Evolutionary conservation across 371 early-diverging fungal genomes (phyloP).

Genomic region (Zychaea mexicana): DNA sequence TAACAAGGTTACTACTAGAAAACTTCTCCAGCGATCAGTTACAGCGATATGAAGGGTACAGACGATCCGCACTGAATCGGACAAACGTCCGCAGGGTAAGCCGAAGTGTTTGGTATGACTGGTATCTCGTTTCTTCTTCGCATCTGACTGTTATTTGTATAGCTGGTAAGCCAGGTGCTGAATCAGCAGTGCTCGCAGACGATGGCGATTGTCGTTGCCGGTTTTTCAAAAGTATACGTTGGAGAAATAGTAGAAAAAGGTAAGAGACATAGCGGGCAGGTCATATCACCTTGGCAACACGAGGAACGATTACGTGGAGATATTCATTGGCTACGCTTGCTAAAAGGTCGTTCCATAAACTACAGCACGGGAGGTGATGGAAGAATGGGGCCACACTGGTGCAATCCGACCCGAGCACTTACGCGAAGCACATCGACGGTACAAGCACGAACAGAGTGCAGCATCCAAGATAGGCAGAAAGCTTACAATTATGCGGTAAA

Average conservation of each 20-base stretch:
- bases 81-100: conserved; percentile 82
- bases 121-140: too few relatives aligned
- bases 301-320: neutral
- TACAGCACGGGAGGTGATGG: conserved; percentile 69
- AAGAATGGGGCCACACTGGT: conserved; percentile 70
- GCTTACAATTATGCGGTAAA: neutral
- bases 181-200: conserved; percentile 88
- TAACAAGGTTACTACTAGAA: conserved; percentile 70
- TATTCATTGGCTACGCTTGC: neutral
- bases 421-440: conserved; percentile 88
- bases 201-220: conserved; percentile 90
- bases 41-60: conserved; percentile 89
- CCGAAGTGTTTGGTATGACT: too few relatives aligned
- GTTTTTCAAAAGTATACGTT: conserved; percentile 95
- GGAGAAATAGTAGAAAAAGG: conserved; percentile 94
- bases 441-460: conserved; percentile 40
- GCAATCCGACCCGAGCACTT: conserved; percentile 83
- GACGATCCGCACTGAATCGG: conserved; percentile 86
- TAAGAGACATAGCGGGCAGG: conserved; percentile 33
- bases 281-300: too few relatives aligned
- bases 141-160: too few relatives aligned
- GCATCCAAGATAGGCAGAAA: conserved; percentile 6
- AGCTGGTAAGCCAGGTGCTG: conserved; percentile 72
- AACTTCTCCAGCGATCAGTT: conserved; percentile 82
- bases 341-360: neutral